These are phyloP conservation scores for Limnanthes douglasii DNA, from an alignment of 345 rosid species.

Conservation along the genomic window DNA sequence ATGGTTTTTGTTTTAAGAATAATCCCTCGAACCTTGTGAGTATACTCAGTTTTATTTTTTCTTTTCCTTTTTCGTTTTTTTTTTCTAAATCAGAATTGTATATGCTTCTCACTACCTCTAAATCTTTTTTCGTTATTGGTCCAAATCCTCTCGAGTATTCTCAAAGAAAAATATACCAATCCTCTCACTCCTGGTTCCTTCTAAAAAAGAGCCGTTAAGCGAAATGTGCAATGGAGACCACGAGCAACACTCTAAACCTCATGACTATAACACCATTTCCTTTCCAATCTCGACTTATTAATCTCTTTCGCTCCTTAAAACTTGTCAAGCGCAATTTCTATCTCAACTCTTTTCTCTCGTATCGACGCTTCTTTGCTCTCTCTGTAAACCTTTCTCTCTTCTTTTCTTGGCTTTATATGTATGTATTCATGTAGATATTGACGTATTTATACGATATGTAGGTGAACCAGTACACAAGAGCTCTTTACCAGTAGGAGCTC, in stretches of 20 bases:
- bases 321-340: constrained; percentile 13
- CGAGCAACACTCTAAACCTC: constrained; percentile 23
- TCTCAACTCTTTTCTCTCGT: constrained; percentile 12
- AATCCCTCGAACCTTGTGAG: too few relatives aligned
- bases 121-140: too few relatives aligned
- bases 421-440: not conserved
- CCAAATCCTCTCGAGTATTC: too few relatives aligned
- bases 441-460: constrained; percentile 2
- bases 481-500: constrained; percentile 27
- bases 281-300: constrained; percentile 14
- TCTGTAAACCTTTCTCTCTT: constrained; percentile 10
- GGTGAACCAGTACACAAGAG: constrained; percentile 27
- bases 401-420: not conserved
- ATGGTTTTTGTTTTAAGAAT: too few relatives aligned
- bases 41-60: too few relatives aligned
- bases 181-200: too few relatives aligned
- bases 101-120: too few relatives aligned
- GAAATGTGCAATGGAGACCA: too few relatives aligned
- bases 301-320: constrained; percentile 15
- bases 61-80: too few relatives aligned
- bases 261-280: constrained; percentile 16
- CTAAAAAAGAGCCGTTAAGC: too few relatives aligned
- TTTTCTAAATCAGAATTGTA: too few relatives aligned
- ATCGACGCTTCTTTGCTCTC: constrained; percentile 19
- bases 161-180: too few relatives aligned